Base-by-base conservation (phyloP, 805 yeast species). In the Cyberlindnera xylosilytica region DNA sequence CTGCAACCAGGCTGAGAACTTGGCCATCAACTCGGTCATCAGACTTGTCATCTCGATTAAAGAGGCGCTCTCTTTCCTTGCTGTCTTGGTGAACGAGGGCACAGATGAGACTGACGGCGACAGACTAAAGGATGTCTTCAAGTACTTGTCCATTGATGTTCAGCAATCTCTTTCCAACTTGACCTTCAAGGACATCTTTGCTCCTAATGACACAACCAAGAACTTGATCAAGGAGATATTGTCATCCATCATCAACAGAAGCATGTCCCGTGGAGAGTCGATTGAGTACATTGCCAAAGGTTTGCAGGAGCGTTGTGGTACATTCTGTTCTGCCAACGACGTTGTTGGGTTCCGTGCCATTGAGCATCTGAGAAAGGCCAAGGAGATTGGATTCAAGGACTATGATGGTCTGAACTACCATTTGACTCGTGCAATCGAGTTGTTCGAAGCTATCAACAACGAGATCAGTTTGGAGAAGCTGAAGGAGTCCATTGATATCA, bases 251-350 rank as follows among this genome's bases (percentile, higher is more conserved):
- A 89, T 93, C 48, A 90, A 90, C 64, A 84, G 84, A 60, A 87
- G 86, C 51, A 89, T 93, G 44, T 73, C 87, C 29, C 79, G 86
- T 50, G 98, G 99, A n/a, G 91, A 87, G 4, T 85, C 96, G 1
- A 91, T 93, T 34, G 98, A 91, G 59, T 72, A 83, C 44, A 87
- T 91, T 39, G 95, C 97, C 1, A 80, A 82, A 27, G 80, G 90
- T 1, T 68, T 93, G 39, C 96, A 93, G 63, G 95, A 87, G 41
- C 81, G 91, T 46, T 93, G 99, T 69, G 95, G 96, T 1, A 81
- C 96, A 0, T 93, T 89, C 64, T 93, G 98, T 58, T 87, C 97
- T 0, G 79, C 95, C 13, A 87, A 85, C 51, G 99, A 93, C 63
- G 97, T 93, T 20, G 74, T 89, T 46, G 87, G 93, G 12, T 93